Base-by-base conservation (phyloP, 345 rosid species). In the Citrus hindsii region DNA sequence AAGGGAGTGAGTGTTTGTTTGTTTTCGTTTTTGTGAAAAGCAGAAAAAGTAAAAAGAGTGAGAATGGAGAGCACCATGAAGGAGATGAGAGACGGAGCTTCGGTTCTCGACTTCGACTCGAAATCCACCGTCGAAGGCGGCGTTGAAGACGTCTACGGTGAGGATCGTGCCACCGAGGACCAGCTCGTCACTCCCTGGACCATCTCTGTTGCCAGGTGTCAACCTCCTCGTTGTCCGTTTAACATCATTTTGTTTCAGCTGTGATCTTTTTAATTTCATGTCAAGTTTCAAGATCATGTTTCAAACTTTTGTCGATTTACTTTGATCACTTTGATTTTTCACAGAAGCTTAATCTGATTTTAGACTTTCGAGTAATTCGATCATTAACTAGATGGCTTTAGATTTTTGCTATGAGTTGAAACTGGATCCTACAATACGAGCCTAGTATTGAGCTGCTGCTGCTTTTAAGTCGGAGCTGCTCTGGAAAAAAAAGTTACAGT, bases 141-240 rank as follows among this genome's bases (percentile, higher is more conserved):
- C 56, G 94, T 87, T 69, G 94, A 85, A 83, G 94, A 95, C 74
- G 90, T 89, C 32, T 90, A 90, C 67, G 97, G 93, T 32, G 98
- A 93, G 87, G 98, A 94, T 88, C 48, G 85, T 55, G 95, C 98
- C 83, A 89, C 94, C 32, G 85, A 86, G 85, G 97, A 94, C 32
- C 98, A 92, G 83, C 89, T 83, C 42, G 83, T 93, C 84, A 93
- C 98, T 58, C 98, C 98, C 22, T 95, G 98, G 98, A 87, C 97
- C 63, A 83, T 80, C 85, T 89, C 95, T 38, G 92, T 95, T 67
- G 95, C 98, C 64, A 93, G 97, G 98, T 46, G 51, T 88, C 75
- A 72, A 71, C 25, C 46, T 63, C 56, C 62, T 35, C 73, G 51
- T 46, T 46, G 3, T 13, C 51, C 51, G 14, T 12, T 3, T 46